These are phyloP conservation scores for Aspergillus tubingensis DNA, from an alignment of 2,329 filamentous ascomycete genomes.

Conservation along the genomic window DNA sequence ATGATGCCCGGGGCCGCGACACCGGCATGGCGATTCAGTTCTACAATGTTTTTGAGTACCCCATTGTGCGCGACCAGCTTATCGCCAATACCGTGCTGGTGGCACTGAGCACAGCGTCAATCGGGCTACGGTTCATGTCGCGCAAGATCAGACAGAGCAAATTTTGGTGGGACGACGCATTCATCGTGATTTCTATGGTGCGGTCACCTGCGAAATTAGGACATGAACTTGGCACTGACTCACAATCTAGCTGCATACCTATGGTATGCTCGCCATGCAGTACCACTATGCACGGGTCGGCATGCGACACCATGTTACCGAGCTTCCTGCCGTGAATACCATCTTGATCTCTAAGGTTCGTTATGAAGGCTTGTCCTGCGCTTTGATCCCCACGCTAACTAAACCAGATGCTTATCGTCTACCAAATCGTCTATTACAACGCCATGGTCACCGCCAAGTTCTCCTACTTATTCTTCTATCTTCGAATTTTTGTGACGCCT, in stretches of 20 bases:
- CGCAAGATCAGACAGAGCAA: slow-evolving; percentile 28
- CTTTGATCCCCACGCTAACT: background rate
- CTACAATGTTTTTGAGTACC: slow-evolving; percentile 19
- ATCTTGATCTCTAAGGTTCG: background rate
- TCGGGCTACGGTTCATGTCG: slow-evolving; percentile 33
- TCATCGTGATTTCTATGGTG: slow-evolving; percentile 22
- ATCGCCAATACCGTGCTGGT: slow-evolving; percentile 29
- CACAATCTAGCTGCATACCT: slow-evolving; percentile 15
- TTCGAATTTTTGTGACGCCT: slow-evolving; percentile 33
- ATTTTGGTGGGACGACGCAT: slow-evolving; percentile 36
- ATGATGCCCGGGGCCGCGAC: background rate
- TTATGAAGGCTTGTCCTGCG: background rate
- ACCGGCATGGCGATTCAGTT: slow-evolving; percentile 5
- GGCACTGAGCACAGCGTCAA: slow-evolving; percentile 26
- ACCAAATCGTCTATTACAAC: slow-evolving; percentile 31
- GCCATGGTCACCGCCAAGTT: slow-evolving; percentile 33
- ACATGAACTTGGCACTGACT: background rate
- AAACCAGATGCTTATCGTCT: slow-evolving; percentile 21
- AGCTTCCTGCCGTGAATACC: slow-evolving; percentile 13
- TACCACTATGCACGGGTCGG: slow-evolving; percentile 22
- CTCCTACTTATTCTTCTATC: slow-evolving; percentile 34
- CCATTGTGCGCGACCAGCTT: slow-evolving; percentile 22
- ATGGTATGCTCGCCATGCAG: slow-evolving; percentile 24
- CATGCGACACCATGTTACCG: slow-evolving; percentile 17
- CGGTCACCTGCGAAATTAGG: background rate